A percentile compares a stretch with the other conserved stretches of the same genome.
Conservation (phyloP, 208 protist genomes). For the Crithidia brevicula region DNA sequence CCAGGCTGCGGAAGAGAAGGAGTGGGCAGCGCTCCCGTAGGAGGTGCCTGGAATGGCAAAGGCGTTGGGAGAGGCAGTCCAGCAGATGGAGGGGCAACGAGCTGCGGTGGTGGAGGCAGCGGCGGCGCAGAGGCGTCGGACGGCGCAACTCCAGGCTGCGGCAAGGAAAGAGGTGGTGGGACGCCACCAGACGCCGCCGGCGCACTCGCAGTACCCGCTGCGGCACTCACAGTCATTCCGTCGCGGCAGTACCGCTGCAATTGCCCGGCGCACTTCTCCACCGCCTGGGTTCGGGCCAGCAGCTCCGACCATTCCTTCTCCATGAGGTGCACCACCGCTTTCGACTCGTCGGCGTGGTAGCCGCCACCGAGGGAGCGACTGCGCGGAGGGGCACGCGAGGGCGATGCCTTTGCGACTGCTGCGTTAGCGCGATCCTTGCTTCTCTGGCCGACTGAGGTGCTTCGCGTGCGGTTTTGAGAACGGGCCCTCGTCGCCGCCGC, state of each 20-base stretch:
- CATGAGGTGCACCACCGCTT: constrained; percentile 45
- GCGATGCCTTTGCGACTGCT: too few species aligned
- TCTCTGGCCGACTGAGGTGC: too few species aligned
- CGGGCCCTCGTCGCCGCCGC: too few species aligned
- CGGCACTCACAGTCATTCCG: constrained; percentile 11
- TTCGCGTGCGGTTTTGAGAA: too few species aligned
- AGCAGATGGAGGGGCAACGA: constrained; percentile 4
- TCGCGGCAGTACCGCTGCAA: constrained; percentile 56
- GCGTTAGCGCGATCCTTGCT: too few species aligned
- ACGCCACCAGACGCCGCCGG: too few species aligned
- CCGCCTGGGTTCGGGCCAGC: constrained; percentile 28
- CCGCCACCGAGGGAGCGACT: constrained; percentile 51
- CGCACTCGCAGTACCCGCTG: background rate
- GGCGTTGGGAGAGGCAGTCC: constrained; percentile 5
- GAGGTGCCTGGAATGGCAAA: background rate
- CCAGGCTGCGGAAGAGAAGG: background rate
- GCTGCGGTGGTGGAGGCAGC: background rate
- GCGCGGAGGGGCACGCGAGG: background rate
- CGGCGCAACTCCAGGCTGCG: background rate
- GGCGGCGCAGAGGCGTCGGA: background rate
- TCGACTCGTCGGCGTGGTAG: constrained; percentile 63
- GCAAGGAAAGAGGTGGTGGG: constrained; percentile 2
- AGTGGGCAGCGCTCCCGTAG: background rate
- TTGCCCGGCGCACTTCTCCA: constrained; percentile 37
- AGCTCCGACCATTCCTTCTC: constrained; percentile 60